Evolutionary conservation across 225 moss, liverwort and hornwort genomes (phyloP).

Genomic region (Rhytidiadelphus loreus): DNA sequence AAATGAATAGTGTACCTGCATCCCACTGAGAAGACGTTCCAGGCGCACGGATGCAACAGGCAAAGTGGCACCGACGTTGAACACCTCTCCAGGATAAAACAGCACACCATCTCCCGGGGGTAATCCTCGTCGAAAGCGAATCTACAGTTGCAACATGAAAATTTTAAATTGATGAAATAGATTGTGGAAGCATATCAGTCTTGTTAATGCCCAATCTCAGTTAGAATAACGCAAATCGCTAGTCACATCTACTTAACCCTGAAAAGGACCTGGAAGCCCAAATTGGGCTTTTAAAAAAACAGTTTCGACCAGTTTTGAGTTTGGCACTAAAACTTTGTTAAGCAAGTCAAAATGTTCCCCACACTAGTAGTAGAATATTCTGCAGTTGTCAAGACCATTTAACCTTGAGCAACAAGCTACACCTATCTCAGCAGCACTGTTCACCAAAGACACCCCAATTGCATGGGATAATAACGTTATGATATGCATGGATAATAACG

Average conservation of each 20-base stretch:
- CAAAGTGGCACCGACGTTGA: conserved; percentile 48
- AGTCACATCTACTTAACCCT: neutral
- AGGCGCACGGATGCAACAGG: conserved; percentile 88
- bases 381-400: neutral
- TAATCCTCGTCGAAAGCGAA: conserved; percentile 71
- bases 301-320: neutral
- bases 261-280: neutral
- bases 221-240: neutral
- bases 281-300: neutral
- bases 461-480: neutral
- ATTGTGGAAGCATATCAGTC: neutral
- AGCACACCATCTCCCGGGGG: conserved; percentile 88
- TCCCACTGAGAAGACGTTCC: conserved; percentile 74
- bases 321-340: neutral
- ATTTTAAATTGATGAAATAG: neutral
- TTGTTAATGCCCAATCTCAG: neutral
- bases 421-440: neutral
- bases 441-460: neutral
- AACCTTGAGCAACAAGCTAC: neutral
- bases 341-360: neutral
- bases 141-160: conserved; percentile 21
- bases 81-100: conserved; percentile 85
- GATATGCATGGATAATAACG: neutral
- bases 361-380: neutral
- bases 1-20: conserved; percentile 50